Evolutionary conservation across 495 filamentous ascomycete species (phyloP), one percentile per base, ranked within the genome.

Genomic region (Lasiosphaeria miniovina): DNA sequence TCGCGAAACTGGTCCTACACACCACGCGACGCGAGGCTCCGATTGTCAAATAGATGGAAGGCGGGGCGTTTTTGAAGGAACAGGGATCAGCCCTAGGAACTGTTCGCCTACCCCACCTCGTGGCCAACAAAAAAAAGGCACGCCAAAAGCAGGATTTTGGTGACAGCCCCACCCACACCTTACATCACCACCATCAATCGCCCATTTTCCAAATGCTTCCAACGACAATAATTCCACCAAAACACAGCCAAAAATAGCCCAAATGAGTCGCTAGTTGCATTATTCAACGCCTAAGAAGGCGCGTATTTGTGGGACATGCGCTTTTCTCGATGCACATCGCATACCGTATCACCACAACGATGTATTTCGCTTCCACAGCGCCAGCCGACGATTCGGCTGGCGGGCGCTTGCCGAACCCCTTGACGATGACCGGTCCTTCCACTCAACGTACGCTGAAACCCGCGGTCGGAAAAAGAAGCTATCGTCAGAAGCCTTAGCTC

Each of bases 11-110:
- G 2, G 24, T 2, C 24, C 24, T 24, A 24, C 24, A 24, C 24
- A 24, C 24, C 24, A 46, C 43, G 43, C 43, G 43, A 11, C 6
- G 43, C 43, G 15, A n/a, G 43, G 43, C 15, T 46, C 5, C 43
- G 12, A 38, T 55, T 43, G 53, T 55, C 53, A 17, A 54, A 35
- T 32, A 8, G 50, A 54, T 38, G 24, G 17, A 15, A 38, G 40
- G n/a, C 17, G 15, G 32, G 53, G 43, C 43, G 24, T 24, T 2
- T 24, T 46, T 46, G 7, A 46, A n/a, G 7, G 0, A 14, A 14
- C 43, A 46, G 43, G 43, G 43, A n/a, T 46, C 11, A 14, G 12
- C 43, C 38, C 7, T n/a, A 7, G 38, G 12, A 7, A 41, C 12
- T 3, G 12, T 24, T 24, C 24, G 24, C 12, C 5, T 6, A 46